Evolutionary conservation across 768 basidiomycete genomes (phyloP).

Genomic region (Mycena belliarum): DNA sequence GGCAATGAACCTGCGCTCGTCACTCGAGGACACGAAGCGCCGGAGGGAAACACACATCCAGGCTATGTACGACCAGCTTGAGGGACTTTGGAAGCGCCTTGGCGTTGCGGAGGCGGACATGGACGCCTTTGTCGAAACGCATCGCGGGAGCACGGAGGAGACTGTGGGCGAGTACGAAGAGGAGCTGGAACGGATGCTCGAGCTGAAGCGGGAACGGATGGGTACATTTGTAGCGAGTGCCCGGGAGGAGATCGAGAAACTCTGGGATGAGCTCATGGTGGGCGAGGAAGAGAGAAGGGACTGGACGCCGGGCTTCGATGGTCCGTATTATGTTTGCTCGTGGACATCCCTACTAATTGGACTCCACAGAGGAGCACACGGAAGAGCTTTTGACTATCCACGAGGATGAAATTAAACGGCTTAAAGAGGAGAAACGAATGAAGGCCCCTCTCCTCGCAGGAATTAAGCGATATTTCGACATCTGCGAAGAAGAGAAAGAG

Average conservation of each 20-base stretch:
- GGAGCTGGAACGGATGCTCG: constrained; percentile 88
- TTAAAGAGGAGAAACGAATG: constrained; percentile 80
- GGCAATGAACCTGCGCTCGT: constrained; percentile 56
- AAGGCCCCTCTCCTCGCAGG: constrained; percentile 75
- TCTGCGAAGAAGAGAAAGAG: constrained; percentile 88
- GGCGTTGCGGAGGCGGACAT: constrained; percentile 79
- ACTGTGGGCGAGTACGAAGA: constrained; percentile 82
- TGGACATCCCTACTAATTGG: constrained; percentile 4
- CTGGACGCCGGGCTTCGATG: constrained; percentile 82
- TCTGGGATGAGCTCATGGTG: constrained; percentile 88
- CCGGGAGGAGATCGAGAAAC: constrained; percentile 71
- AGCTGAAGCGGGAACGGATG: constrained; percentile 87
- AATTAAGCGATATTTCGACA: constrained; percentile 88
- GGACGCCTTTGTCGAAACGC: constrained; percentile 88
- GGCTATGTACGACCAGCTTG: constrained; percentile 90
- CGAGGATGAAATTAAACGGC: constrained; percentile 77
- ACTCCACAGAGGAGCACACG: constrained; percentile 71
- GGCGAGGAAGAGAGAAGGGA: constrained; percentile 80
- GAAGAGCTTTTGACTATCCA: constrained; percentile 86
- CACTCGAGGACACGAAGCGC: constrained; percentile 73
- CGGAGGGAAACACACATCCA: constrained; percentile 85
- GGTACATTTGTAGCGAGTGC: constrained; percentile 81
- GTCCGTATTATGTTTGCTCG: constrained; percentile 41
- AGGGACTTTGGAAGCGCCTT: constrained; percentile 85
- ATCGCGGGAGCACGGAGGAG: constrained; percentile 80